phyloP scores from a whole-genome alignment of 441 rosid genomes.

The Pelargonium myrrhifolium region DNA sequence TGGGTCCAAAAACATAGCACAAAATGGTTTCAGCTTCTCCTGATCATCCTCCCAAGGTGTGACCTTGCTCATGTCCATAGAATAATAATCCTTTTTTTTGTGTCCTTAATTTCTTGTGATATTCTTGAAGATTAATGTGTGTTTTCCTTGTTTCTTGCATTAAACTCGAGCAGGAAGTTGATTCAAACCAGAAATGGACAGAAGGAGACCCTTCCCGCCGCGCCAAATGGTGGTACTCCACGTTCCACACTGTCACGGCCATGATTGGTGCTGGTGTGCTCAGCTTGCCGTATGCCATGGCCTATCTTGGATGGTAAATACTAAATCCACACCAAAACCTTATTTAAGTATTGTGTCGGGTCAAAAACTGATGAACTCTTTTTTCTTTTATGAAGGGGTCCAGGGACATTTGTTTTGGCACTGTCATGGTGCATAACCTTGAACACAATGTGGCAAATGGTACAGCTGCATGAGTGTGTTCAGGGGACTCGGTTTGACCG shows the following conservation, averaged over 20 bases:
- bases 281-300: constrained; percentile 91
- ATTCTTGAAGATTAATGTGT: background rate
- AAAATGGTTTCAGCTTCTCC: constrained; percentile 60
- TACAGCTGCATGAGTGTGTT: constrained; percentile 80
- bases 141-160: background rate
- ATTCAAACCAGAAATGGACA: constrained; percentile 48
- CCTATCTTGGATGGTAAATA: constrained; percentile 82
- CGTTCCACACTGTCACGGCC: constrained; percentile 88
- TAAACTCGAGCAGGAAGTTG: constrained; percentile 37
- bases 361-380: background rate
- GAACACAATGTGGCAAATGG: constrained; percentile 95
- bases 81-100: background rate
- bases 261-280: constrained; percentile 99
- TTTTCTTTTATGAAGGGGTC: constrained; percentile 52
- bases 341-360: background rate
- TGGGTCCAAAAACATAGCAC: background rate
- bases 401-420: constrained; percentile 55
- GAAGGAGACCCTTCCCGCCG: constrained; percentile 49
- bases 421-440: constrained; percentile 79
- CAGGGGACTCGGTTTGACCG: constrained; percentile 85
- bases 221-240: constrained; percentile 96
- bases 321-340: background rate
- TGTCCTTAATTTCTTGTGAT: background rate
- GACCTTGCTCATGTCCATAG: background rate
- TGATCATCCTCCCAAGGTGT: constrained; percentile 45